These are phyloP conservation scores for Carex myosuroides DNA, from an alignment of 176 grass and related monocot genomes.

Conservation along the genomic window DNA sequence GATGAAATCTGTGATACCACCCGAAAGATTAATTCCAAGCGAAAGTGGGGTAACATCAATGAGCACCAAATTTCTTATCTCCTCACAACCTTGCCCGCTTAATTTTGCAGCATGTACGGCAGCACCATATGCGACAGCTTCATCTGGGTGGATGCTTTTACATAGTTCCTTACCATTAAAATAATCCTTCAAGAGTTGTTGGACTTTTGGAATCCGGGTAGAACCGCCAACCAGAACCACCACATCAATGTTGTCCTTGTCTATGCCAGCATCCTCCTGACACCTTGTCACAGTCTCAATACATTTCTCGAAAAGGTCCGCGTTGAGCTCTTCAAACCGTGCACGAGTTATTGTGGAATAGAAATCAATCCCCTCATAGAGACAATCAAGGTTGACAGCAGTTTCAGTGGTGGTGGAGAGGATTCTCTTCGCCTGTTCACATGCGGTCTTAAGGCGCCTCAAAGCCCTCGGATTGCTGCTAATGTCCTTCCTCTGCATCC, in stretches of 20 bases:
- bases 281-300: slow-evolving; percentile 33
- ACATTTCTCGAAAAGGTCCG: slow-evolving; percentile 31
- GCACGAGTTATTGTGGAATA: slow-evolving; percentile 26
- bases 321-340: slow-evolving; percentile 38
- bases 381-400: slow-evolving; percentile 28
- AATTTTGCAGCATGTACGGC: slow-evolving; percentile 31
- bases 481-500: slow-evolving; percentile 29
- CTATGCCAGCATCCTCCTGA: slow-evolving; percentile 25
- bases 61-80: slow-evolving; percentile 11
- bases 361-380: slow-evolving; percentile 33
- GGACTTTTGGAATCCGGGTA: slow-evolving; percentile 17
- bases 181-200: slow-evolving; percentile 26
- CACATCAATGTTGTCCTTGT: slow-evolving; percentile 22
- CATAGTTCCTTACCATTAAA: slow-evolving; percentile 29
- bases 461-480: slow-evolving; percentile 19
- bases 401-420: slow-evolving; percentile 26
- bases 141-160: slow-evolving; percentile 35
- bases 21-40: too few species aligned
- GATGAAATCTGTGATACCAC: slow-evolving; percentile 1
- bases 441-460: slow-evolving; percentile 23
- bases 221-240: slow-evolving; percentile 26
- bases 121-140: slow-evolving; percentile 32
- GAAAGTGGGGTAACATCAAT: slow-evolving; percentile 17
- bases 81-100: slow-evolving; percentile 25
- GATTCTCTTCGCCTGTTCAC: slow-evolving; percentile 29